Base-by-base conservation (phyloP, 176 grass and related monocot species). In the Lolium perenne region DNA sequence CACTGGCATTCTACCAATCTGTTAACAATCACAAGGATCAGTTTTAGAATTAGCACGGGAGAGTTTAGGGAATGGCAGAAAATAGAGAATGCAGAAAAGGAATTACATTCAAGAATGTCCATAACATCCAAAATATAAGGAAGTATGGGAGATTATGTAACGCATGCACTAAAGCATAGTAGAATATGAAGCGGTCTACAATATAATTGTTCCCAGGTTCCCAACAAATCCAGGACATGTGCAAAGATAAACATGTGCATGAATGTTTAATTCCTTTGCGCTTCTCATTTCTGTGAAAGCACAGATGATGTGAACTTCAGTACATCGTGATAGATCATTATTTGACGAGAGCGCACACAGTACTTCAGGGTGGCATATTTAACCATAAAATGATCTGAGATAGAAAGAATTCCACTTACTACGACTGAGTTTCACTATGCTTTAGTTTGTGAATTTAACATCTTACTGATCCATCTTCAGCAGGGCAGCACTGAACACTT, bases 391-490 rank as follows among this genome's bases (percentile, higher is more conserved):
- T 26, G 22, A 11, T 25, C 60, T 23, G 1, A 63, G 60, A 63
- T 63, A 63, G 22, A 26, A 63, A 63, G 3, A 63, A 26, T 25
- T 63, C 10, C 22, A 63, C 60, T 63, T 63, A 63, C 22, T 63
- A 63, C 22, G 22, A 63, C 60, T 63, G 60, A 63, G 60, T 25
- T 63, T 25, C 10, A 63, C 60, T 63, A 63, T 63, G 25, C 22
- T 63, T 63, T 29, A 64, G 61, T 29, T 64, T 29, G 61, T 14
- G 23, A 26, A 64, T 64, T 64, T 64, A 65, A 65, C 62, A 65
- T 32, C 23, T 29, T 3, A 65, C 23, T 16, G 25, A 65, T 65
- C 62, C 62, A 65, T 29, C 25, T 65, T 65, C 25, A 64, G 22
- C 25, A 64, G 61, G 11, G 23, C n/a, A 62, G 59, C 59, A 62